Evolutionary conservation across 2,329 filamentous ascomycete species (phyloP).

Genomic region (Calcarisporium arbuscula): DNA sequence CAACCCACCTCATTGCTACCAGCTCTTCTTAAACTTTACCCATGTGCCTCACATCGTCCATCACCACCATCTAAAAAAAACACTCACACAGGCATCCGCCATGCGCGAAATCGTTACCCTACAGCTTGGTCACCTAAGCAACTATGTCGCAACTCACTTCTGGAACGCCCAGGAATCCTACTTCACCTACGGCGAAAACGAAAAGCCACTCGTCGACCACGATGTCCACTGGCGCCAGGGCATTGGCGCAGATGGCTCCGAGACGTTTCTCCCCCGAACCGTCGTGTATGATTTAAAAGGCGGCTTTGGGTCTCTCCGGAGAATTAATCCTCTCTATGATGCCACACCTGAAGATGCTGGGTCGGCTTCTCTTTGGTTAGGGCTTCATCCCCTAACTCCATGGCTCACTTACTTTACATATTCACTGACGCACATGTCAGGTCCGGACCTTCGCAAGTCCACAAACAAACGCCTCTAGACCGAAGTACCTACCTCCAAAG

Average conservation of each 20-base stretch:
- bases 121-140: constrained; percentile 87
- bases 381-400: neutral
- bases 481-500: constrained; percentile 72
- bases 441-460: constrained; percentile 33
- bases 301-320: constrained; percentile 80
- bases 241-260: constrained; percentile 71
- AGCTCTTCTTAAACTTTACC: too few relatives aligned
- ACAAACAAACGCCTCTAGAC: constrained; percentile 60
- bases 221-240: constrained; percentile 82
- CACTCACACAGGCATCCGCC: too few relatives aligned
- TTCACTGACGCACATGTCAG: neutral
- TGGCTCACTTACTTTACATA: neutral
- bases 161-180: constrained; percentile 99
- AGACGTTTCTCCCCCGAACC: constrained; percentile 88
- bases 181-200: constrained; percentile 68
- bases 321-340: constrained; percentile 85
- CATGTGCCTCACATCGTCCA: too few relatives aligned
- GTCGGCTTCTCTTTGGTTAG: constrained; percentile 27
- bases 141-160: constrained; percentile 92
- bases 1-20: too few relatives aligned
- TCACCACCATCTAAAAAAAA: too few relatives aligned
- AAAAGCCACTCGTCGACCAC: constrained; percentile 33
- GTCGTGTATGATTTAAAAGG: constrained; percentile 94
- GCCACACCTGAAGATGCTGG: constrained; percentile 18
- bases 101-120: constrained; percentile 97